Evolutionary conservation across 768 basidiomycete species (phyloP).

Genomic region (Macrolepiota dolichaula): DNA sequence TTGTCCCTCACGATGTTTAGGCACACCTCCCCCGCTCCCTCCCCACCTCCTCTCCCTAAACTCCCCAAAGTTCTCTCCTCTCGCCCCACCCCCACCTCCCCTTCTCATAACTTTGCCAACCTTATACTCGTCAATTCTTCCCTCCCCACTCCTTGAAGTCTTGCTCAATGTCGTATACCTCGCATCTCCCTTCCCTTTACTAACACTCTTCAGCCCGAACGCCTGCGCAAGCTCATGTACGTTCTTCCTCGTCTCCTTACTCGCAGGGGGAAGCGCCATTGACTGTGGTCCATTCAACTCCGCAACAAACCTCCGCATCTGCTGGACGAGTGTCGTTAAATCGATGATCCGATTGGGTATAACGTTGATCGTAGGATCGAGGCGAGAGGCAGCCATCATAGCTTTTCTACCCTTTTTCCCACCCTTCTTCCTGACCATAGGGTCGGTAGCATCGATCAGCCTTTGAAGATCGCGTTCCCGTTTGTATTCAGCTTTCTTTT

Average conservation of each 20-base stretch:
- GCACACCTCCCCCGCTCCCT: slow-evolving; percentile 21
- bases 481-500: slow-evolving; percentile 79
- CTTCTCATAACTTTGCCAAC: slow-evolving; percentile 43
- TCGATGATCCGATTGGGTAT: slow-evolving; percentile 56
- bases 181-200: slow-evolving; percentile 63
- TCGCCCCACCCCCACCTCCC: slow-evolving; percentile 28
- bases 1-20: slow-evolving; percentile 76
- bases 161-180: slow-evolving; percentile 79
- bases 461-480: slow-evolving; percentile 54
- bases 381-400: slow-evolving; percentile 48
- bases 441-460: slow-evolving; percentile 58
- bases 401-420: slow-evolving; percentile 70
- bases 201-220: slow-evolving; percentile 76
- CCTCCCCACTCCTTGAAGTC: slow-evolving; percentile 53
- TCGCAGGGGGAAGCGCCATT: slow-evolving; percentile 77
- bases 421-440: slow-evolving; percentile 55
- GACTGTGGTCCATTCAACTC: slow-evolving; percentile 46
- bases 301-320: slow-evolving; percentile 67
- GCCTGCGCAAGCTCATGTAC: slow-evolving; percentile 80
- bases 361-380: slow-evolving; percentile 39
- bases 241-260: slow-evolving; percentile 63
- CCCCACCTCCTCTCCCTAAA: slow-evolving; percentile 24
- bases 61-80: slow-evolving; percentile 31
- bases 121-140: slow-evolving; percentile 56
- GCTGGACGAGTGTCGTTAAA: slow-evolving; percentile 61